A percentile compares a stretch with the other conserved stretches of the same genome.
Evolutionary conservation across 805 yeast species (phyloP).

Genomic region (Barnettozyma populi): DNA sequence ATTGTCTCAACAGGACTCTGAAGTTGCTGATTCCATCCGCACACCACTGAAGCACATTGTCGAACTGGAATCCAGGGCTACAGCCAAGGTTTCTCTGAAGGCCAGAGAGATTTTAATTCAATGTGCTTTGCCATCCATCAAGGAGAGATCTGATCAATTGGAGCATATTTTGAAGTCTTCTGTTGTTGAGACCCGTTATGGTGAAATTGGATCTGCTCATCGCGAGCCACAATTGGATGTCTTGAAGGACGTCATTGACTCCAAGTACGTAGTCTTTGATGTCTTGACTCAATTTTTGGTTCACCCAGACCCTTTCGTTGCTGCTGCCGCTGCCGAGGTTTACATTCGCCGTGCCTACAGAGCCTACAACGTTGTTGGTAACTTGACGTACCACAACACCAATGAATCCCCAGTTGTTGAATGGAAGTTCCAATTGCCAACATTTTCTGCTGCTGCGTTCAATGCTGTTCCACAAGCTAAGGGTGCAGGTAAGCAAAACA

Average conservation of each 20-base stretch:
- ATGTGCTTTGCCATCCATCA: constrained; percentile 92
- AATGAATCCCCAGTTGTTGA: constrained; percentile 63
- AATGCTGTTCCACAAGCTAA: constrained; percentile 56
- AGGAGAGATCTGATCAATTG: constrained; percentile 94
- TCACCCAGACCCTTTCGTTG: constrained; percentile 79
- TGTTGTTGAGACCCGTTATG: constrained; percentile 84
- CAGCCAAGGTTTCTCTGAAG: constrained; percentile 90
- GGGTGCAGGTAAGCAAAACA: constrained; percentile 35
- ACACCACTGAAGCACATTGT: constrained; percentile 73
- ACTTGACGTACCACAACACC: constrained; percentile 56
- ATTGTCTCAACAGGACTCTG: constrained; percentile 64
- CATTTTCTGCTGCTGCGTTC: constrained; percentile 64
- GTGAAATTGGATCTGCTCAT: constrained; percentile 72
- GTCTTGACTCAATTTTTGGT: constrained; percentile 88
- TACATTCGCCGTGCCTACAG: constrained; percentile 95
- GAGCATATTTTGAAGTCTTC: constrained; percentile 92
- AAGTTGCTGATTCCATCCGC: constrained; percentile 62
- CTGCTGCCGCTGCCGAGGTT: constrained; percentile 95
- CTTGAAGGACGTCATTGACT: constrained; percentile 88
- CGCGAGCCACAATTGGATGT: constrained; percentile 76
- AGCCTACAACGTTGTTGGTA: constrained; percentile 85
- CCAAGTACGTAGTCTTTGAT: constrained; percentile 93
- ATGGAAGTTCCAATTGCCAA: constrained; percentile 86
- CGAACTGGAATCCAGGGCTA: constrained; percentile 81
- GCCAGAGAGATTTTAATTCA: constrained; percentile 96